These are phyloP conservation scores for Ambrosia trifida DNA, from an alignment of 129 eudicot genomes.

Conservation along the genomic window DNA sequence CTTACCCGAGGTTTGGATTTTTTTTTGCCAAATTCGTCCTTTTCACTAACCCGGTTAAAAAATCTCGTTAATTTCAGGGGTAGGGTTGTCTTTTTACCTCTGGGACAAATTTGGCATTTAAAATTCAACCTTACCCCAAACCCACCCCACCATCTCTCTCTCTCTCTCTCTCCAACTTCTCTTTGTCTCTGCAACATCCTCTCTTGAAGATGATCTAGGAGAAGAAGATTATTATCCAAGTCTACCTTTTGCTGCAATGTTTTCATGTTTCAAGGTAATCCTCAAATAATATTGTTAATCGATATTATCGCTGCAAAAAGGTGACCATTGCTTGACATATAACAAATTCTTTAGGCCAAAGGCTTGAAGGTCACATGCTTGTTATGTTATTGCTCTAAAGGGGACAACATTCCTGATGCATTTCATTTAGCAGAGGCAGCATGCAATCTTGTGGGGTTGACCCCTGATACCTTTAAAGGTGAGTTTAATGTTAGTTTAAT, in stretches of 20 bases:
- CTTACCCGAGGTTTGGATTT: too few species aligned
- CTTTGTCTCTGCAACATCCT: too few species aligned
- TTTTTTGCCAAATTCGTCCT: too few species aligned
- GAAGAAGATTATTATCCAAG: constrained; percentile 95
- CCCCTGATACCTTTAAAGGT: constrained; percentile 48
- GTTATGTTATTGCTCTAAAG: constrained; percentile 91
- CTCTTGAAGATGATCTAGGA: constrained; percentile 72
- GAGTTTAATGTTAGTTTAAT: constrained; percentile 13
- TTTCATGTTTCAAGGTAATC: constrained; percentile 89
- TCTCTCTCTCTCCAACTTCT: too few species aligned
- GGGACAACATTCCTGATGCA: constrained; percentile 93
- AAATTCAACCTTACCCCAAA: too few species aligned
- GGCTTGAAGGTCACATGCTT: constrained; percentile 95
- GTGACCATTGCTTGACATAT: background rate
- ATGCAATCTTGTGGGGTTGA: constrained; percentile 47
- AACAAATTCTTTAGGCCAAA: constrained; percentile 56
- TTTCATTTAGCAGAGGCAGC: constrained; percentile 89
- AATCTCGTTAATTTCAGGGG: too few species aligned
- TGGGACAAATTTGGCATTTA: too few species aligned
- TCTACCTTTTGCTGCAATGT: constrained; percentile 95
- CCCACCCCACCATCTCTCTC: too few species aligned
- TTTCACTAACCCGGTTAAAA: too few species aligned
- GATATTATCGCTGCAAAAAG: background rate
- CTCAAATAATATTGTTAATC: background rate
- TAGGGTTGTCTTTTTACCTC: too few species aligned